Conservation (phyloP, 192 early-diverging fungal genomes). For the Cladochytrium replicatum region DNA sequence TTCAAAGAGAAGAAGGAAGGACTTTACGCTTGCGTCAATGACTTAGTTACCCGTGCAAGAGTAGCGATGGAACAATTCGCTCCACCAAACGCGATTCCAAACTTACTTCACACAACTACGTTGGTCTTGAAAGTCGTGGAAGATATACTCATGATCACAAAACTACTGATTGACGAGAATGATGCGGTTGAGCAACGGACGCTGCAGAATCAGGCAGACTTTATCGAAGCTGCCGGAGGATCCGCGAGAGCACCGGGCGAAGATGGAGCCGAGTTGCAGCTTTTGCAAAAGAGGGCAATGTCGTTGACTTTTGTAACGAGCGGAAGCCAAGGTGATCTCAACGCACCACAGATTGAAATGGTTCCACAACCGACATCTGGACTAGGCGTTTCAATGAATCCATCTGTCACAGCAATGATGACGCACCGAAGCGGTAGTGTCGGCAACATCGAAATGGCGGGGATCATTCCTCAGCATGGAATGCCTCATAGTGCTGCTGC, state of each 20-base stretch:
- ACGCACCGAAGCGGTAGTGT: too few species aligned
- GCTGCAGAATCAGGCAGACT: slow-evolving; percentile 20
- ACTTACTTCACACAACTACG: slow-evolving; percentile 37
- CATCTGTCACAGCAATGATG: too few species aligned
- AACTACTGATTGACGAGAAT: slow-evolving; percentile 41
- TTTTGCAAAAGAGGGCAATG: slow-evolving; percentile 28
- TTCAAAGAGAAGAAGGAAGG: slow-evolving; percentile 26
- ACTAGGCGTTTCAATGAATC: too few species aligned
- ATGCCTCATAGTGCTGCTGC: too few species aligned
- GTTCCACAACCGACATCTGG: too few species aligned
- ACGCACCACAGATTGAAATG: too few species aligned
- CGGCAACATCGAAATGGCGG: too few species aligned
- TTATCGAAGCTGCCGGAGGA: slow-evolving; percentile 12
- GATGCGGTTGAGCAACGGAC: slow-evolving; percentile 32
- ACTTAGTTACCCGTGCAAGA: slow-evolving; percentile 45
- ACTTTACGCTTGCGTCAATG: slow-evolving; percentile 31
- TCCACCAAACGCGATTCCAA: slow-evolving; percentile 39
- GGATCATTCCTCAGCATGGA: too few species aligned
- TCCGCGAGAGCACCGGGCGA: slow-evolving; percentile 8
- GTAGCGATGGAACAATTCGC: slow-evolving; percentile 49
- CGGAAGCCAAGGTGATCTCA: too few species aligned
- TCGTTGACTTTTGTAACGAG: slow-evolving; percentile 25
- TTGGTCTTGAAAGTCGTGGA: slow-evolving; percentile 41
- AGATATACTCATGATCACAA: slow-evolving; percentile 37
- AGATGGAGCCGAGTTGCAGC: slow-evolving; percentile 19